Conservation (phyloP, 768 basidiomycete genomes). For the Leucogyrophana mollusca region DNA sequence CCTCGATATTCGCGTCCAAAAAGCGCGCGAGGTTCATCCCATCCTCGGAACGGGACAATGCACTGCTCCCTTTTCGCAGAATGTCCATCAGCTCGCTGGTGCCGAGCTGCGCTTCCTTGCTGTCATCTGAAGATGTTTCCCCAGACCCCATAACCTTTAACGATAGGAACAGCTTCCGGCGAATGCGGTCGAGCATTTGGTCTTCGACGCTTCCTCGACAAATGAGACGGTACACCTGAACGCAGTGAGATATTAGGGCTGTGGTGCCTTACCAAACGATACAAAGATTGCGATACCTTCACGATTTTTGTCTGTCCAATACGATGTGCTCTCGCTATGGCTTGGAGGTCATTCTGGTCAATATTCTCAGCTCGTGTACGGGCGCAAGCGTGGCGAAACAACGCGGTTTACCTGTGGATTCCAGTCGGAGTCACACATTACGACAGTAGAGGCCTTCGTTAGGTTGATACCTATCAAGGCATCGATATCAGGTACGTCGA, state of each 20-base stretch:
- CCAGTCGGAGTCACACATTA: constrained; percentile 76
- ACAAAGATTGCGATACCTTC: constrained; percentile 37
- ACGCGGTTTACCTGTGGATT: constrained; percentile 45
- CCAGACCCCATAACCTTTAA: constrained; percentile 57
- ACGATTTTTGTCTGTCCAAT: constrained; percentile 76
- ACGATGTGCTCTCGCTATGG: constrained; percentile 82
- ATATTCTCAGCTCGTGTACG: too few species aligned
- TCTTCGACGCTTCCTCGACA: constrained; percentile 73
- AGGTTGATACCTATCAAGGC: constrained; percentile 66
- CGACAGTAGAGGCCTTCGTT: constrained; percentile 76
- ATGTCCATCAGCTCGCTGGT: constrained; percentile 52
- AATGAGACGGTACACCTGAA: constrained; percentile 65
- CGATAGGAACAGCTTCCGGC: constrained; percentile 68
- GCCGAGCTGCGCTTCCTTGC: constrained; percentile 32
- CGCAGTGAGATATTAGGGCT: background rate
- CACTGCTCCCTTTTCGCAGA: constrained; percentile 56
- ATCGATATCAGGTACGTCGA: constrained; percentile 18
- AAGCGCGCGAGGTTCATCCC: constrained; percentile 44
- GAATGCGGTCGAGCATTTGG: constrained; percentile 70
- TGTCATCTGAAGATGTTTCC: constrained; percentile 15
- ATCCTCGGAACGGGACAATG: constrained; percentile 38
- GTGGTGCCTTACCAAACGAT: too few species aligned
- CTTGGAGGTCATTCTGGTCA: constrained; percentile 73
- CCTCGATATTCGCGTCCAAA: constrained; percentile 39
- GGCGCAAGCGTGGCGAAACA: too few species aligned